Percentiles rank a stretch among this genome's conserved stretches.
Conservation (phyloP, 495 filamentous ascomycete genomes). For the Penicillium parvum region DNA sequence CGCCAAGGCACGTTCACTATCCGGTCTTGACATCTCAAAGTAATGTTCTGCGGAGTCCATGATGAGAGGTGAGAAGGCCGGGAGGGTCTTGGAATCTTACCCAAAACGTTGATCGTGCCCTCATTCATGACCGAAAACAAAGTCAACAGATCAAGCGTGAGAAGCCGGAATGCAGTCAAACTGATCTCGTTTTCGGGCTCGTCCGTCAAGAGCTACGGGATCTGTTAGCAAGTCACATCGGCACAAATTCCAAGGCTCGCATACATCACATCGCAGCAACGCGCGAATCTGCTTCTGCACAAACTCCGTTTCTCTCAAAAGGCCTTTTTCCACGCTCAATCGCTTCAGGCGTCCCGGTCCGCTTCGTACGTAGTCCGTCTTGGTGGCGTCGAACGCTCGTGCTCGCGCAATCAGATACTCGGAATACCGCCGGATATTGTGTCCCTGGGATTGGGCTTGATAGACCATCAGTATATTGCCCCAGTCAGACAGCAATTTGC, state of each 20-base stretch:
- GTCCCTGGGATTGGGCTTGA: conserved; percentile 84
- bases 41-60: conserved; percentile 67
- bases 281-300: conserved; percentile 86
- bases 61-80: conserved; percentile 13
- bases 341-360: conserved; percentile 80
- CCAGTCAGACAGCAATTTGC: neutral
- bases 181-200: conserved; percentile 98
- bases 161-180: conserved; percentile 86
- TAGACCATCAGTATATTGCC: conserved; percentile 11
- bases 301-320: conserved; percentile 86
- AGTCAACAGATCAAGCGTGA: conserved; percentile 85
- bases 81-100: conserved; percentile 48
- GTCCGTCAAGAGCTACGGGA: conserved; percentile 70
- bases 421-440: conserved; percentile 89
- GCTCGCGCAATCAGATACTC: conserved; percentile 81
- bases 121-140: conserved; percentile 96
- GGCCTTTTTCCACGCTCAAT: conserved; percentile 85
- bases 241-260: conserved; percentile 22
- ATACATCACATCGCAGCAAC: conserved; percentile 84
- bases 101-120: conserved; percentile 94
- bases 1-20: conserved; percentile 84
- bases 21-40: conserved; percentile 94
- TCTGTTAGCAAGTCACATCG: conserved; percentile 22
- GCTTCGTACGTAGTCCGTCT: conserved; percentile 82
- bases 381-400: conserved; percentile 73